Base-by-base conservation (phyloP, 2,329 filamentous ascomycete species). In the Penicillium italicum region DNA sequence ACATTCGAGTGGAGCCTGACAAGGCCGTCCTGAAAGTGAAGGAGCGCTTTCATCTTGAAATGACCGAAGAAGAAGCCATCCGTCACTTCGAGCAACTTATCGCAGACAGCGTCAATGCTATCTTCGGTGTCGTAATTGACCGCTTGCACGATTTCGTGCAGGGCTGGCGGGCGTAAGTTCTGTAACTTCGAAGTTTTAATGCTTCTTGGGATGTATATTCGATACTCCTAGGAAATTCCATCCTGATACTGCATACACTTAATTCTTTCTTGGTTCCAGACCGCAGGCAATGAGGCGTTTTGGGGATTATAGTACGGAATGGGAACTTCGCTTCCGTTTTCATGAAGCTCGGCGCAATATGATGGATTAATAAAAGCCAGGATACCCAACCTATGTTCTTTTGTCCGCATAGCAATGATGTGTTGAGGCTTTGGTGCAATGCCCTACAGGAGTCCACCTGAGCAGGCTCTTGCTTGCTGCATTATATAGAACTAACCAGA, bases 11-110 rank as follows among this genome's bases (percentile, higher is more conserved):
- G 22, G 91, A 96, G 76, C 89, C 91, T 11, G 92, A 97, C 74
- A 95, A 95, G 76, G 92, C 91, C 11, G 93, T 97, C 16, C 79
- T 92, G 65, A 99, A 97, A 76, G 93, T 99, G 5, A 88, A 94
- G 71, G 94, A 99, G 76, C 80, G 94, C 36, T 96, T 99, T 72
- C 91, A 95, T 75, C 74, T 99, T 47, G 93, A 96, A 69, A 83
- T 96, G 70, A 89, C 82, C 45, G 94, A 99, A 72, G 92, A 96
- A 69, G 93, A 97, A 68, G 93, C 94, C 1, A 89, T 96, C 57
- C 79, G 89, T 48, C 86, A 93, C 71, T 89, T 97, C 71, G 92
- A 95, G 66, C 84, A 88, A 59, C 82, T 97, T 56, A 96, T 99
- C 69, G 90, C 94, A 65, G 91, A 96, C 70, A 93, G 90, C 60